Percentiles rank a stretch among this genome's conserved stretches.
Conservation (phyloP, 164 flowering plant genomes). For the Vitis labrusca region DNA sequence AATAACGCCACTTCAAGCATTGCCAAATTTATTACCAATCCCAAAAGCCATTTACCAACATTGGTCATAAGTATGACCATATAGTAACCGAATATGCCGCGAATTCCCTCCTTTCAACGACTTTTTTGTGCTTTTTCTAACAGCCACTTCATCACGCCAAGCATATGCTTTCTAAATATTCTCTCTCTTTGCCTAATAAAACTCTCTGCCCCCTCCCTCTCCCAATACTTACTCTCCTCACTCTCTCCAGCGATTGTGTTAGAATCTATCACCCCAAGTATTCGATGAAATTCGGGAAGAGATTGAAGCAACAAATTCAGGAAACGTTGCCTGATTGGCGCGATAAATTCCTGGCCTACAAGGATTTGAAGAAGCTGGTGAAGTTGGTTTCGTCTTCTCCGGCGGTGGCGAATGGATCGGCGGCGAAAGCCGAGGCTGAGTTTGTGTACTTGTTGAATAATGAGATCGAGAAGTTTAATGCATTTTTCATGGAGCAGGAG, state of each 20-base stretch:
- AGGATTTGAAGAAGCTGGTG: slow-evolving; percentile 71
- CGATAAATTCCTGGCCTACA: slow-evolving; percentile 75
- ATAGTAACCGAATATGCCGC: slow-evolving; percentile 46
- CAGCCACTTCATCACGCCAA: slow-evolving; percentile 50
- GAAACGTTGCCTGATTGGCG: slow-evolving; percentile 83
- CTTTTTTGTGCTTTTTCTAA: slow-evolving; percentile 22
- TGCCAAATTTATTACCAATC: background rate
- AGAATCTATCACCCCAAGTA: no score
- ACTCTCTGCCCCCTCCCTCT: background rate
- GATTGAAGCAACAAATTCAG: slow-evolving; percentile 62
- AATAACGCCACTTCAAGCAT: background rate
- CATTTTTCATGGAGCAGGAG: slow-evolving; percentile 81
- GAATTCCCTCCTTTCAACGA: slow-evolving; percentile 29
- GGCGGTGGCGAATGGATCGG: slow-evolving; percentile 5
- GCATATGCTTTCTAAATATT: slow-evolving; percentile 74
- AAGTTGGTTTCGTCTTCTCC: slow-evolving; percentile 44
- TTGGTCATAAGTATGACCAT: slow-evolving; percentile 14
- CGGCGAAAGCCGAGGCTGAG: slow-evolving; percentile 47
- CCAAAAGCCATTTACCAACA: background rate
- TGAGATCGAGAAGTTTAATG: slow-evolving; percentile 90
- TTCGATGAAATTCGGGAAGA: slow-evolving; percentile 85
- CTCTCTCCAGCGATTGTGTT: no score
- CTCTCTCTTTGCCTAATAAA: slow-evolving; percentile 23
- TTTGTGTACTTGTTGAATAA: slow-evolving; percentile 57
- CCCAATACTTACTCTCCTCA: background rate